Conservation (phyloP, 441 rosid species). For the Biscutella laevigata region DNA sequence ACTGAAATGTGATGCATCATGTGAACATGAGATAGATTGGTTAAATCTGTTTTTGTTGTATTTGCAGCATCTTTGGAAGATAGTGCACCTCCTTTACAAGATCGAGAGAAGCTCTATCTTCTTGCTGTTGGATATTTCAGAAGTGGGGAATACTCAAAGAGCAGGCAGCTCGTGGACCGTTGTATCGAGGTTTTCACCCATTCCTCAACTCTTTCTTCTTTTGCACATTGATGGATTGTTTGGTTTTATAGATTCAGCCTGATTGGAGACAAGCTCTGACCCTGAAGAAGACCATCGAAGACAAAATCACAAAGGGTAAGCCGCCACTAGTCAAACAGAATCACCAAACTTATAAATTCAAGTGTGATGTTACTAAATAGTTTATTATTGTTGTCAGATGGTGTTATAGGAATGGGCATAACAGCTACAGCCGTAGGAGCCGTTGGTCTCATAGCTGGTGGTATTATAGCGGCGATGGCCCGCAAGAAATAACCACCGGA, state of each 20-base stretch:
- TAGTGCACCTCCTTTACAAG: constrained; percentile 49
- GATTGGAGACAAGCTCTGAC: constrained; percentile 88
- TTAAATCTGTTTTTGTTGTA: not conserved
- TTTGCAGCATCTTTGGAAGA: constrained; percentile 65
- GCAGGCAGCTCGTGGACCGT: constrained; percentile 65
- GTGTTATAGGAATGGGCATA: constrained; percentile 94
- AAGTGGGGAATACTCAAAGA: constrained; percentile 65
- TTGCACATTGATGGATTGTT: not conserved
- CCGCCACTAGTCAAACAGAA: not conserved
- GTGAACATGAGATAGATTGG: not conserved
- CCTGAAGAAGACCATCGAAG: constrained; percentile 73
- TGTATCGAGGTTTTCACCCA: constrained; percentile 63
- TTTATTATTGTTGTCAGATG: constrained; percentile 43
- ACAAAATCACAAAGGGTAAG: constrained; percentile 68
- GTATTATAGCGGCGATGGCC: constrained; percentile 73
- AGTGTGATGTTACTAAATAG: not conserved
- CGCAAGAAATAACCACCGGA: constrained; percentile 58
- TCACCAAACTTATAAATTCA: not conserved
- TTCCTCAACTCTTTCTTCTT: not conserved
- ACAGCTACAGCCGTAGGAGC: constrained; percentile 75
- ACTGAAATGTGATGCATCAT: too few species aligned
- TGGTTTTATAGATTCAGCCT: constrained; percentile 54
- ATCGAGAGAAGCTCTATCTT: constrained; percentile 80
- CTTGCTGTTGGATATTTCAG: constrained; percentile 86
- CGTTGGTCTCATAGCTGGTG: constrained; percentile 73